phyloP scores from a whole-genome alignment of 345 rosid genomes.

The Citrus maxima region DNA sequence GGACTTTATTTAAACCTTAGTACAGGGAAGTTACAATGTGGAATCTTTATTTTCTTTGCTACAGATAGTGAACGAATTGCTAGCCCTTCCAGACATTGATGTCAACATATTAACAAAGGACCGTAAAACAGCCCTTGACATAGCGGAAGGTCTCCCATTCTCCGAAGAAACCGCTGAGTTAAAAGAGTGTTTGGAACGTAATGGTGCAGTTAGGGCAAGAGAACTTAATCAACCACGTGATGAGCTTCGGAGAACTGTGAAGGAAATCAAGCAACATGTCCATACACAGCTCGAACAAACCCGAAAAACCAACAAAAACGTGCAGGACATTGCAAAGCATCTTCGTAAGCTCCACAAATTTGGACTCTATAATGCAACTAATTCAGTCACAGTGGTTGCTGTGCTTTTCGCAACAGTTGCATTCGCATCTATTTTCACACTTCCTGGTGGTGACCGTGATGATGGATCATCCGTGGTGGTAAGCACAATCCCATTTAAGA shows the following conservation, averaged over 20 bases:
- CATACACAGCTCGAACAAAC: slow-evolving; percentile 88
- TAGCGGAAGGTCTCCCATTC: slow-evolving; percentile 75
- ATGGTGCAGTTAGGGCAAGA: slow-evolving; percentile 70
- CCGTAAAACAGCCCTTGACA: slow-evolving; percentile 75
- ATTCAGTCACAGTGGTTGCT: slow-evolving; percentile 85
- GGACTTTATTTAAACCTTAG: not conserved
- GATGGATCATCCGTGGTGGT: slow-evolving; percentile 60
- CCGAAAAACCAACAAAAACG: slow-evolving; percentile 75
- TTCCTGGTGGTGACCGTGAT: slow-evolving; percentile 74
- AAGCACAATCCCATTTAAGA: slow-evolving; percentile 43
- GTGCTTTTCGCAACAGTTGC: slow-evolving; percentile 95
- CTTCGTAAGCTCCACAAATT: slow-evolving; percentile 72
- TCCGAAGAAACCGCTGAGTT: slow-evolving; percentile 70
- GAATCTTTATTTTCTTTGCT: slow-evolving; percentile 13
- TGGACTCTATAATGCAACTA: slow-evolving; percentile 84
- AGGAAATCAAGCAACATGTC: slow-evolving; percentile 75
- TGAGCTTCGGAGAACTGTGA: slow-evolving; percentile 75
- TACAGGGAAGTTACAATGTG: not conserved
- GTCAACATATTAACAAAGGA: slow-evolving; percentile 82
- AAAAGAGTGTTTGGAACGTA: slow-evolving; percentile 50
- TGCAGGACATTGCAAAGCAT: slow-evolving; percentile 73
- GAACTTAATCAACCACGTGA: slow-evolving; percentile 79
- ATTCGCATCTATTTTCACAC: slow-evolving; percentile 76
- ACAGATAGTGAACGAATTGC: slow-evolving; percentile 75
- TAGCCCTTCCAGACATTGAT: slow-evolving; percentile 62